Evolutionary conservation across 345 rosid species (phyloP), one percentile per base, ranked within the genome.

Genomic region (Populus deltoides): DNA sequence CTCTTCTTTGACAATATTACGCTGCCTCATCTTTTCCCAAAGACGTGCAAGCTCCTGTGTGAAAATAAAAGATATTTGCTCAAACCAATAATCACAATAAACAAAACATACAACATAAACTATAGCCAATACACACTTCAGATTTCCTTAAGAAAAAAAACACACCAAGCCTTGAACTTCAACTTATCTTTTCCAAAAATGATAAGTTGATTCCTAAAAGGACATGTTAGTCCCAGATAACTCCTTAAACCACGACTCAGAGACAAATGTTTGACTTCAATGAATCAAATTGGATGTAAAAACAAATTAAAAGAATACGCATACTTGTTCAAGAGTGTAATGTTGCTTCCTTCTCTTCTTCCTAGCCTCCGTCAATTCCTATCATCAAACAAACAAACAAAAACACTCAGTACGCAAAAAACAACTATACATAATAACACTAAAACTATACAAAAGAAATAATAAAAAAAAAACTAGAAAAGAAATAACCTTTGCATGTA

Each of bases 11-110:
- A 86, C 92, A 85, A 94, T 89, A 72, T 94, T 86, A 24, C 91
- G 97, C 51, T 86, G 94, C 76, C 98, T 91, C 93, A 97, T 92
- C 90, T 92, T 92, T 82, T 94, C 99, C 97, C 97, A 97, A 2
- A 94, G 86, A 77, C 84, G 70, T 11, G 89, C 94, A 84, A 94
- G 98, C 90, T 97, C 99, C 99, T 97, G 79, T 65, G 39, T 45
- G 47, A 35, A 63, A 38, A 62, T 43, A 72, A 6, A 51, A 51
- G n/a, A 51, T 18, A 18, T 51, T 51, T 51, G 59, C 67, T 24
- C 67, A 63, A 63, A 25, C 35, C 66, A 35, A 76, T 8, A 45
- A 22, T 38, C 61, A 39, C 22, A 36, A 51, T 27, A 25, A 31
- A 77, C 31, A 38, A 79, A 49, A 59, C 72, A 53, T 45, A 3